Evolutionary conservation across 306 rosid species (phyloP).

Genomic region (Castanea sativa): DNA sequence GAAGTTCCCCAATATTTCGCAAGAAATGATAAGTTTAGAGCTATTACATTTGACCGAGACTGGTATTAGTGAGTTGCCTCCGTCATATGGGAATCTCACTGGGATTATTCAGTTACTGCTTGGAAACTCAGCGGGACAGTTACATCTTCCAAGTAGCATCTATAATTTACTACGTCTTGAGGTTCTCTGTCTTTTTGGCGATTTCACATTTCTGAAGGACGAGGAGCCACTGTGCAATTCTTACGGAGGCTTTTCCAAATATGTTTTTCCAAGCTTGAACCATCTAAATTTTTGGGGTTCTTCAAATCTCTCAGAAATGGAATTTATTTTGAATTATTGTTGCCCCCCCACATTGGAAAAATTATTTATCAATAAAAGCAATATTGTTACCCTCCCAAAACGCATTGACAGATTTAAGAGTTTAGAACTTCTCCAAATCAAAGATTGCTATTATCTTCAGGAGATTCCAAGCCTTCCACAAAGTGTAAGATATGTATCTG

Average conservation of each 20-base stretch:
- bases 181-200: accelerated
- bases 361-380: accelerated
- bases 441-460: accelerated
- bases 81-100: constrained; percentile 32
- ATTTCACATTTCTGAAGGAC: too few species aligned
- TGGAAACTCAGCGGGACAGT: accelerated
- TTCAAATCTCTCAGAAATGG: too few species aligned
- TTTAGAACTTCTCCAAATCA: accelerated
- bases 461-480: too few species aligned
- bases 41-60: not conserved
- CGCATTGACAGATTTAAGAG: too few species aligned
- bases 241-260: too few species aligned
- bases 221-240: too few species aligned
- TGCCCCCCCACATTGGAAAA: accelerated
- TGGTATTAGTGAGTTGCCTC: constrained; percentile 1
- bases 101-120: constrained; percentile 24
- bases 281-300: accelerated
- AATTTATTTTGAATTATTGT: too few species aligned
- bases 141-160: too few species aligned
- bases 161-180: too few species aligned
- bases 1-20: constrained; percentile 12
- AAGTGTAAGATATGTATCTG: too few species aligned
- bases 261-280: too few species aligned
- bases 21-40: not conserved
- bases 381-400: too few species aligned